Evolutionary conservation across 352 stramenopile species (phyloP), one percentile per base, ranked within the genome.

Genomic region (Aphanomyces euteiches): DNA sequence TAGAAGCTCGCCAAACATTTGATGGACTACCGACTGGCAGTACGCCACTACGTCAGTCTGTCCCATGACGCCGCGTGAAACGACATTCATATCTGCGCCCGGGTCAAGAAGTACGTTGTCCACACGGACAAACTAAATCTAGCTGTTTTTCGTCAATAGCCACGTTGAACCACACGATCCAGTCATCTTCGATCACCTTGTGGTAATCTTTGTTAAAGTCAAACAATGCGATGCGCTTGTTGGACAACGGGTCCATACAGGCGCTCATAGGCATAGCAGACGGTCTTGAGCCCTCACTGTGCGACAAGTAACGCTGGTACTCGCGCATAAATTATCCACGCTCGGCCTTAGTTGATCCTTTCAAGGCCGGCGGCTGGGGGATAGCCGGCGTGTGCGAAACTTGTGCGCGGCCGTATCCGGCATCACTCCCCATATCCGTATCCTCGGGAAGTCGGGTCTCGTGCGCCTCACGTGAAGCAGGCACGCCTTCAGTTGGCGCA

Each of bases 141-240:
- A 65, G 21, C 7, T 37, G 60, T 34, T 67, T 36, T 57, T 54
- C 10, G 7, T 67, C 60, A 19, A 59, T 21, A 28, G 60, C 60
- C 21, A 59, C 60, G 38, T 59, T 67, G 60, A 67, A 67, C 60
- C 60, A 67, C 19, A 41, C 60, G 5, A 67, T 41, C 41, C 60
- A 67, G 10, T 66, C 60, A 21, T 48, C 17, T 39, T 67, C 60
- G 7, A 41, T 67, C 41, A 67, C 60, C 17, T 67, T 17, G 47
- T 36, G 19, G 58, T 67, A 41, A 19, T 19, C 19, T 36, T 67
- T 67, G 38, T 36, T 41, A 12, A 67, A 43, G 47, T 67, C 60
- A 19, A 67, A 67, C 60, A 67, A 59, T 8, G 38, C 60, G n/a
- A 67, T 57, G 28, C 60, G 60, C 7, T 36, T 19, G 38, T 67